Evolutionary conservation across 2,329 filamentous ascomycete species (phyloP).

Genomic region (Scopulariopsis brevicaulis): DNA sequence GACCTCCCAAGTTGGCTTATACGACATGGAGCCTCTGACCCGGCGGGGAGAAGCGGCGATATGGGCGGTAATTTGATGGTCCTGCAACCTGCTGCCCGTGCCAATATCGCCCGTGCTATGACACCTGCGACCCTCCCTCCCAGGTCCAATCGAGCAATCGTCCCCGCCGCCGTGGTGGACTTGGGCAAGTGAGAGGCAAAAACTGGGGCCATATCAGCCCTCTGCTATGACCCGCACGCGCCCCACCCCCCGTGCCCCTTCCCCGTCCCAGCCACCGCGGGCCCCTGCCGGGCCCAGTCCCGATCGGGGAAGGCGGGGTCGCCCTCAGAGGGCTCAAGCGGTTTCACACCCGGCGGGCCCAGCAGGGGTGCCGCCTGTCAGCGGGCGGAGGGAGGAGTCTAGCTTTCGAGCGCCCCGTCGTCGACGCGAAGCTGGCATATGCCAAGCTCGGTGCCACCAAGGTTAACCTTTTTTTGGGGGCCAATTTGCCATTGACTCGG

Average conservation of each 20-base stretch:
- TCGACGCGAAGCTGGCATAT: not conserved
- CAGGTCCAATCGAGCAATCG: too few species aligned
- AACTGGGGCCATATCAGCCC: not conserved
- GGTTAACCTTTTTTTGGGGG: conserved; percentile 1
- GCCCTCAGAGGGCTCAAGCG: conserved; percentile 4
- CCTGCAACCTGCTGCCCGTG: not conserved
- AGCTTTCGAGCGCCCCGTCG: not conserved
- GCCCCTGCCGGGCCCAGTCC: not conserved
- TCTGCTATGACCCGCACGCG: conserved; percentile 2
- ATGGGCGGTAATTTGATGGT: not conserved
- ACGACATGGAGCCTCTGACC: too few species aligned
- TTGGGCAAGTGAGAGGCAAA: not conserved
- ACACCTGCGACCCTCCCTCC: not conserved
- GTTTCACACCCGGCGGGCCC: not conserved
- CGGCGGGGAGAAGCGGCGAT: too few species aligned
- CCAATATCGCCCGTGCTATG: not conserved
- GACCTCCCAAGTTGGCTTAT: too few species aligned
- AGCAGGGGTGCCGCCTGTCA: not conserved
- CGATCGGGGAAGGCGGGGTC: not conserved
- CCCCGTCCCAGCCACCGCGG: not conserved
- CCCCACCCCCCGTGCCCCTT: conserved; percentile 1
- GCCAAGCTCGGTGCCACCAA: not conserved
- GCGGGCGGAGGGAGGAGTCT: not conserved
- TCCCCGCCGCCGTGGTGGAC: not conserved
- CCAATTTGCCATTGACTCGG: not conserved